Percentiles rank a stretch among this genome's conserved stretches.
These are phyloP conservation scores for Esteya vermicola DNA, from an alignment of 2,329 filamentous ascomycete species.

Conservation along the genomic window DNA sequence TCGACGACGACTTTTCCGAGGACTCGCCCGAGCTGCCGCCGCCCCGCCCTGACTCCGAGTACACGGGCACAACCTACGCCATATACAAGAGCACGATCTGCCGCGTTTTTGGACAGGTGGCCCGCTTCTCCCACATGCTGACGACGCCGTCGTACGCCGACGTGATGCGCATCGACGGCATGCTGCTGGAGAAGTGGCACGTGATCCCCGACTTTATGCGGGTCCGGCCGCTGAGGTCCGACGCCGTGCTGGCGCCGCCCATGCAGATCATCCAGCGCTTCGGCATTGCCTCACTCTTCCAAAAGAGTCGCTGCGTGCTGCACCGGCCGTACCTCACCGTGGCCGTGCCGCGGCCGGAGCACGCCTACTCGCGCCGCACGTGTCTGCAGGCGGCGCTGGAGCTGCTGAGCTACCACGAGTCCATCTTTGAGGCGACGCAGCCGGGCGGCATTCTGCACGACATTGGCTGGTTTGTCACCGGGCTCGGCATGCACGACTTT, in stretches of 20 bases:
- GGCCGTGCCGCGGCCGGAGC: slow-evolving; percentile 24
- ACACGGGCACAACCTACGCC: slow-evolving; percentile 42
- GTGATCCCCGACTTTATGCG: slow-evolving; percentile 33
- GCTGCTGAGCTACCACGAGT: slow-evolving; percentile 31
- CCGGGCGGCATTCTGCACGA: slow-evolving; percentile 38
- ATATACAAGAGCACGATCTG: slow-evolving; percentile 35
- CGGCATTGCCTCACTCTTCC: slow-evolving; percentile 34
- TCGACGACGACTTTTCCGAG: slow-evolving; percentile 51
- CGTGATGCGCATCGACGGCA: slow-evolving; percentile 30
- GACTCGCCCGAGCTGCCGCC: slow-evolving; percentile 39
- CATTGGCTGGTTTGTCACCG: slow-evolving; percentile 42
- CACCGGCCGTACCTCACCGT: slow-evolving; percentile 39
- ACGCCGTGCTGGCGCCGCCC: slow-evolving; percentile 33
- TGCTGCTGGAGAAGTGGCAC: slow-evolving; percentile 30
- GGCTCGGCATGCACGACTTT: slow-evolving; percentile 45
- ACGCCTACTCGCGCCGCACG: slow-evolving; percentile 35
- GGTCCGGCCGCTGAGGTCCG: slow-evolving; percentile 30
- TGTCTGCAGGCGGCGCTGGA: slow-evolving; percentile 34
- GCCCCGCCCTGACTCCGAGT: slow-evolving; percentile 39
- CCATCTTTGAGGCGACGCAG: slow-evolving; percentile 31
- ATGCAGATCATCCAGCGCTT: slow-evolving; percentile 36
- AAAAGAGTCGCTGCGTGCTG: slow-evolving; percentile 40
- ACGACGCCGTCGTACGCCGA: slow-evolving; percentile 31
- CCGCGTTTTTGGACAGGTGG: slow-evolving; percentile 34
- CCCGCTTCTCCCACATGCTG: slow-evolving; percentile 33